phyloP scores from a whole-genome alignment of 1,139 yeast species.

The Hansenula anomala region DNA sequence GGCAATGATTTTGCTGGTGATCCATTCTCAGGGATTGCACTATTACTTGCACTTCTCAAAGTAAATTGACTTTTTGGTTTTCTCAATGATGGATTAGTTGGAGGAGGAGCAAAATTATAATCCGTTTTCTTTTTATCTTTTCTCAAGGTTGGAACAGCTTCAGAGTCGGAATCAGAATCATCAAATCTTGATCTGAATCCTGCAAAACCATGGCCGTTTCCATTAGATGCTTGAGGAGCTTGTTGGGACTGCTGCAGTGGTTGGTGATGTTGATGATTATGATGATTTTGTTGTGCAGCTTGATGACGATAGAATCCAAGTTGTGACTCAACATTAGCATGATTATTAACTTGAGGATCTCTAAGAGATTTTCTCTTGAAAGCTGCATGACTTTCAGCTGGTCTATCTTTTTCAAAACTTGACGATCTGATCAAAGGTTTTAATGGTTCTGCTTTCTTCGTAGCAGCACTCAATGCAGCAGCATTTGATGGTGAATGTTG shows the following conservation, averaged over 20 bases:
- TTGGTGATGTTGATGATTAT: neutral
- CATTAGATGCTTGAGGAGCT: constrained; percentile 2
- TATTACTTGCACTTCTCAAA: constrained; percentile 21
- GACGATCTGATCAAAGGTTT: constrained; percentile 43
- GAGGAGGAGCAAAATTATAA: constrained; percentile 16
- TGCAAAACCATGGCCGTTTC: constrained; percentile 9
- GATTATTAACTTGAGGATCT: constrained; percentile 21
- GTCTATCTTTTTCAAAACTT: constrained; percentile 46
- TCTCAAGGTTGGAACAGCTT: constrained; percentile 14
- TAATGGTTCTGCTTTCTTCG: constrained; percentile 35
- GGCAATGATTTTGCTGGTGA: constrained; percentile 19
- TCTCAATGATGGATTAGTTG: constrained; percentile 13
- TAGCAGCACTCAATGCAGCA: constrained; percentile 44
- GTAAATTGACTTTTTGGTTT: constrained; percentile 18
- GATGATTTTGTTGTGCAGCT: constrained; percentile 12
- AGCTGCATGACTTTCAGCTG: constrained; percentile 26
- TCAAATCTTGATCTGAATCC: constrained; percentile 43
- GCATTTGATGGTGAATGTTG: constrained; percentile 34
- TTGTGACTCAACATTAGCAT: constrained; percentile 14
- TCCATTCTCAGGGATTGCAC: constrained; percentile 11
- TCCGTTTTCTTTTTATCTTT: constrained; percentile 3
- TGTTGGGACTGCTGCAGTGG: constrained; percentile 1
- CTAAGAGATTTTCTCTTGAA: constrained; percentile 33
- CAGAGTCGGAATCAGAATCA: constrained; percentile 57
- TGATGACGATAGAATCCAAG: constrained; percentile 21